Evolutionary conservation across 2,329 filamentous ascomycete genomes (phyloP).

Genomic region (Verticillium nonalfalfae): DNA sequence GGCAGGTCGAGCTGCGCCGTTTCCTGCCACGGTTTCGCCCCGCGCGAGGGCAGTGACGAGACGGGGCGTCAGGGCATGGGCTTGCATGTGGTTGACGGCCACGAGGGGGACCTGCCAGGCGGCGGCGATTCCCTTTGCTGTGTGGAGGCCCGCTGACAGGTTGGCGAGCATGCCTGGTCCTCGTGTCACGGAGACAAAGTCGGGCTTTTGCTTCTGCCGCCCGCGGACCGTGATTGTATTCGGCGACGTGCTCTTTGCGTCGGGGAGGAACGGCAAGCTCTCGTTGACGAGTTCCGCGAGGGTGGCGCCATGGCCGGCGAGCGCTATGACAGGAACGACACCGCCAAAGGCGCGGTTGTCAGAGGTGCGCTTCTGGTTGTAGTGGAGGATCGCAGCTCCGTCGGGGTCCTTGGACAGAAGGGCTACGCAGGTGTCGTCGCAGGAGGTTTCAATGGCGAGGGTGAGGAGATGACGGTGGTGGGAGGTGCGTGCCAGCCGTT

Average conservation of each 20-base stretch:
- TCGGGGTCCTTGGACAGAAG: slow-evolving; percentile 55
- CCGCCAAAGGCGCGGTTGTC: slow-evolving; percentile 70
- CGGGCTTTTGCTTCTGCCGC: slow-evolving; percentile 44
- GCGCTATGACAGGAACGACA: slow-evolving; percentile 71
- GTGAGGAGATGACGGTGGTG: slow-evolving; percentile 35
- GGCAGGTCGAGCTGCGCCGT: neutral
- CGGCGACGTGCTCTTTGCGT: slow-evolving; percentile 1
- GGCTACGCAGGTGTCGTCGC: slow-evolving; percentile 90
- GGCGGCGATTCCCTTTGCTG: slow-evolving; percentile 78
- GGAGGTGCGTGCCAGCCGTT: neutral
- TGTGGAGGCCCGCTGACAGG: slow-evolving; percentile 70
- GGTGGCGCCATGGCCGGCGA: slow-evolving; percentile 67
- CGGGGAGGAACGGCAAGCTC: slow-evolving; percentile 50
- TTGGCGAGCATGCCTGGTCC: slow-evolving; percentile 85
- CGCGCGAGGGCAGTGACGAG: slow-evolving; percentile 58
- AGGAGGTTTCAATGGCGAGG: slow-evolving; percentile 77
- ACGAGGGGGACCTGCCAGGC: slow-evolving; percentile 80
- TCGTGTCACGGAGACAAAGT: slow-evolving; percentile 84
- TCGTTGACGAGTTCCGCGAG: slow-evolving; percentile 62
- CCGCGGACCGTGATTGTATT: slow-evolving; percentile 8
- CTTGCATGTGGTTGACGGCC: slow-evolving; percentile 95
- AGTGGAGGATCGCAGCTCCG: slow-evolving; percentile 54
- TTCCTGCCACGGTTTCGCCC: neutral
- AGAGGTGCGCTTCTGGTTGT: slow-evolving; percentile 75
- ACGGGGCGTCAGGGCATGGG: slow-evolving; percentile 82